Evolutionary conservation across 306 rosid species (phyloP).

Genomic region (Pyrus pyrifolia): DNA sequence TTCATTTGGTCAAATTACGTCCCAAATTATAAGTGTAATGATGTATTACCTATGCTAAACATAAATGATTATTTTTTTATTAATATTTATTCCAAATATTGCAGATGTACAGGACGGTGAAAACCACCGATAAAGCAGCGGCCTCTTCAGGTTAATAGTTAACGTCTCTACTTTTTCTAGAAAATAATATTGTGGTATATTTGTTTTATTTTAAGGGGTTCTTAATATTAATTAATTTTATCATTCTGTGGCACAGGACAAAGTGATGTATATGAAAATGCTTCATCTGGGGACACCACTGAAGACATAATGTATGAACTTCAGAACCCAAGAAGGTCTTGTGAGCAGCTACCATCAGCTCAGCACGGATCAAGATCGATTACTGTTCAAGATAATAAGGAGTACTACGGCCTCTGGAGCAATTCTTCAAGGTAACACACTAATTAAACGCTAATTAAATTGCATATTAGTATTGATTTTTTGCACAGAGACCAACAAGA

Average conservation of each 20-base stretch:
- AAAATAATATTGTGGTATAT: neutral
- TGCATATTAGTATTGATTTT: neutral
- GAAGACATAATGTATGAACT: slow-evolving; percentile 68
- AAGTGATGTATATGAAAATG: slow-evolving; percentile 73
- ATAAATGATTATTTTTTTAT: neutral
- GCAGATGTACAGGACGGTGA: slow-evolving; percentile 98
- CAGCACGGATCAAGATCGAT: slow-evolving; percentile 37
- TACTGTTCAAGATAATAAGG: slow-evolving; percentile 45
- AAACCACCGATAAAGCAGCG: slow-evolving; percentile 82
- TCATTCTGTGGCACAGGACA: slow-evolving; percentile 35
- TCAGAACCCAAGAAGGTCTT: slow-evolving; percentile 48
- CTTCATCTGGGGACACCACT: slow-evolving; percentile 83
- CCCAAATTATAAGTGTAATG: slow-evolving; percentile 3
- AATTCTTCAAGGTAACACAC: slow-evolving; percentile 71
- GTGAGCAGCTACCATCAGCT: slow-evolving; percentile 13
- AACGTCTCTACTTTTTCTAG: neutral
- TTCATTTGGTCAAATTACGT: neutral
- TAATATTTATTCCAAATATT: neutral
- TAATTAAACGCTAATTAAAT: neutral
- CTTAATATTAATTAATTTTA: neutral
- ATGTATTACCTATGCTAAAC: neutral
- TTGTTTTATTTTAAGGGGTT: neutral
- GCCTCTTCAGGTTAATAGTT: slow-evolving; percentile 65
- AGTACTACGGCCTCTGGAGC: slow-evolving; percentile 65
- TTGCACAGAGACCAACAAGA: neutral